A percentile compares a stretch with the other conserved stretches of the same genome.
Evolutionary conservation across 179 eudicot genomes (phyloP).

Genomic region (Corrigiola litoralis): DNA sequence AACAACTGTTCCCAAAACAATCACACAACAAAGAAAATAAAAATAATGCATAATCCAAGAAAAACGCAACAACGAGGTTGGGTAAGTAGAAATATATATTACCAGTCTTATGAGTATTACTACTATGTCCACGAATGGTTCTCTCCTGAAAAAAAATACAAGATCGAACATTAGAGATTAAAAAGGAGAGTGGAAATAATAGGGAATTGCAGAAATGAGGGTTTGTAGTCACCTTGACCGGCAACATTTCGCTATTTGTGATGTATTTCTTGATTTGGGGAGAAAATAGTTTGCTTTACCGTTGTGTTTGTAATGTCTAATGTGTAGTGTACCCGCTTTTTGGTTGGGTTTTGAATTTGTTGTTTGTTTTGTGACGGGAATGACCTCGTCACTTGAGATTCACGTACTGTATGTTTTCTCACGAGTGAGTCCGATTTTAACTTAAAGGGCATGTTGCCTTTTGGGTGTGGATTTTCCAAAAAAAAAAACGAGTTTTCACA

Average conservation of each 20-base stretch:
- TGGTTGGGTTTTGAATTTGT: too few species aligned
- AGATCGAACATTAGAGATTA: background rate
- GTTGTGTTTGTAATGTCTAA: too few species aligned
- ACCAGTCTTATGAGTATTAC: background rate
- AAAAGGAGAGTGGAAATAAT: background rate
- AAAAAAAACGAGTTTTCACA: too few species aligned
- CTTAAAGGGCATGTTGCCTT: too few species aligned
- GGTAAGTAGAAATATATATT: background rate
- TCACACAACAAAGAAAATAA: background rate
- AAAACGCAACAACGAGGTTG: background rate
- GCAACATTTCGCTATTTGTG: slow-evolving; percentile 11
- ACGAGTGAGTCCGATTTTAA: too few species aligned
- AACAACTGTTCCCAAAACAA: background rate
- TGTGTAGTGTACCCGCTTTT: too few species aligned
- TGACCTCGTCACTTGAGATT: too few species aligned
- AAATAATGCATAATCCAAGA: background rate
- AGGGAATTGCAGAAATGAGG: background rate
- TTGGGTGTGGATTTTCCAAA: too few species aligned
- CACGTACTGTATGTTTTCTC: too few species aligned
- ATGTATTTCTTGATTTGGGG: too few species aligned
- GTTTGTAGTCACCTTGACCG: background rate
- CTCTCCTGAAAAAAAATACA: background rate
- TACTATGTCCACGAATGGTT: background rate
- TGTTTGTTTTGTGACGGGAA: too few species aligned
- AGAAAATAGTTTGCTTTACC: too few species aligned